Evolutionary conservation across 2,329 filamentous ascomycete genomes (phyloP).

Genomic region (Furcasterigmium furcatum): DNA sequence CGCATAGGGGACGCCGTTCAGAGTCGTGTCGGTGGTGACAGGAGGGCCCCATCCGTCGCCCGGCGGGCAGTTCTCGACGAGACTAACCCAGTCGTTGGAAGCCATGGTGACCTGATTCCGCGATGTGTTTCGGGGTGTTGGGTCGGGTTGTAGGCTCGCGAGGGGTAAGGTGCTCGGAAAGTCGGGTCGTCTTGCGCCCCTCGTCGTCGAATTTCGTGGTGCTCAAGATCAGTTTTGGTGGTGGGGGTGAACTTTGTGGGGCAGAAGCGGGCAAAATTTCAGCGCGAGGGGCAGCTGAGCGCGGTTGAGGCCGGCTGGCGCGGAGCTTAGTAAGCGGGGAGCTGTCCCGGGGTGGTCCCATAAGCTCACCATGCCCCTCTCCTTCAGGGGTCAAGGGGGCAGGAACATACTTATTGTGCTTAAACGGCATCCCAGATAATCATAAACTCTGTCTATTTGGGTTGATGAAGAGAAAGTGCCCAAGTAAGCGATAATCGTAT

Average conservation of each 20-base stretch:
- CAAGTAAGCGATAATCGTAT: neutral
- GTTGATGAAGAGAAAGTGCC: too few relatives aligned
- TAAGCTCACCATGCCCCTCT: too few relatives aligned
- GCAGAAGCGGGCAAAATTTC: conserved; percentile 14
- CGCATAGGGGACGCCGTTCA: conserved; percentile 94
- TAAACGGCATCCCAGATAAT: too few relatives aligned
- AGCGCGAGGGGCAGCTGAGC: conserved; percentile 5
- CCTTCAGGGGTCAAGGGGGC: too few relatives aligned
- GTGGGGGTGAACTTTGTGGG: conserved; percentile 16
- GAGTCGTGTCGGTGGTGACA: conserved; percentile 78
- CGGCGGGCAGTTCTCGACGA: conserved; percentile 69
- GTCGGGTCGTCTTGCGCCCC: conserved; percentile 12
- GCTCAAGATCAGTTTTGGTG: conserved; percentile 10
- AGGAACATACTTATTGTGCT: too few relatives aligned
- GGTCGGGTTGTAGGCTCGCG: conserved; percentile 7
- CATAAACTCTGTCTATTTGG: too few relatives aligned
- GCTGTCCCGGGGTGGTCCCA: too few relatives aligned
- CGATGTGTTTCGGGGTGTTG: conserved; percentile 2
- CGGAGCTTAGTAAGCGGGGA: too few relatives aligned
- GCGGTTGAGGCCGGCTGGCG: conserved; percentile 4
- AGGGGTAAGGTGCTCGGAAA: conserved; percentile 12
- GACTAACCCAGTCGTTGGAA: conserved; percentile 55
- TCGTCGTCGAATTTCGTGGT: conserved; percentile 12
- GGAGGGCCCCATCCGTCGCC: conserved; percentile 86
- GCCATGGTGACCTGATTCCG: conserved; percentile 32